Evolutionary conservation across 1,284 basidiomycete species (phyloP), one percentile per base, ranked within the genome.

Genomic region (Cutaneotrichosporon mucoides): DNA sequence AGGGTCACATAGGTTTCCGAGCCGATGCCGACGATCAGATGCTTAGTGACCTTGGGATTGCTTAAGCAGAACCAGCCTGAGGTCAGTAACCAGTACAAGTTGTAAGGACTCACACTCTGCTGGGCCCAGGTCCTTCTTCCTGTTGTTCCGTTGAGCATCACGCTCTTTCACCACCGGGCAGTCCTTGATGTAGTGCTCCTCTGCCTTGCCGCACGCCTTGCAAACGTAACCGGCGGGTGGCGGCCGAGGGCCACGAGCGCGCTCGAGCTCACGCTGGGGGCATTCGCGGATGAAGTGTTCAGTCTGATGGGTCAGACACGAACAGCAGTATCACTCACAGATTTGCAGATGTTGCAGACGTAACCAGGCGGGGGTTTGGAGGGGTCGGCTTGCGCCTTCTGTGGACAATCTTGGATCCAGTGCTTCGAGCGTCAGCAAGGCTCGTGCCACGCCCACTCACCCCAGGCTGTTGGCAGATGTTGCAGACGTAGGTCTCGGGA

Each of bases 51-150:
- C 68, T 85, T 88, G 1, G 93, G 93, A 73, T 96, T 96, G 51
- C 90, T 93, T 56, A 97, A 73, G 75, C 93, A 97, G 81, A 96
- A 96, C 92, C 93, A 96, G 76, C 93, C 94, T 78, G 56, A 4
- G 11, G 53, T 62, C 41, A 50, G 48, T 6, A 16, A 13, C 33
- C 13, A 12, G 1, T 6, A 40, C 37, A 9, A 6, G 1, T 5
- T 24, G 24, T 11, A 11, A 9, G 5, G 24, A 65, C 64, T 61
- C 50, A 70, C 64, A 68, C 70, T 87, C 91, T 1, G 83, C 84
- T 4, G 86, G 87, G 5, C 83, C 85, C 24, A 84, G 81, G 68
- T 65, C 75, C 67, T 60, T 82, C 68, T 59, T 82, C 69, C 56
- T 76, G 65, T 64, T 73, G 43, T 43, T 66, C 64, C 66, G 71